Conservation (phyloP, 75 land plant species). For the Ceratopteris richardii region DNA sequence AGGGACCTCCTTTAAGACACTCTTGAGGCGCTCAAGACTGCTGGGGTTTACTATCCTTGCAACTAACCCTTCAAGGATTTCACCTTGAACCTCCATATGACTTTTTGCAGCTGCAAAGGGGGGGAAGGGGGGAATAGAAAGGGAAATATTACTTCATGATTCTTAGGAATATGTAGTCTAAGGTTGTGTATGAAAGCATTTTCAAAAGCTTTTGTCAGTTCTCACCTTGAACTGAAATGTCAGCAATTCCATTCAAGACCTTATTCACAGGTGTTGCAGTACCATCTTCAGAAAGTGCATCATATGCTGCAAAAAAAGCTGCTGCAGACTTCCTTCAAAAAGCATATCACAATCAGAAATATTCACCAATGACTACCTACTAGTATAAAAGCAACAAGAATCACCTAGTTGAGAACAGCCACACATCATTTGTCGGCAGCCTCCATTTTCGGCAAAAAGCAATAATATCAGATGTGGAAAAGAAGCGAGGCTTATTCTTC, state of each 20-base stretch:
- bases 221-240: slow-evolving; percentile 79
- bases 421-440: slow-evolving; percentile 86
- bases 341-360: not conserved
- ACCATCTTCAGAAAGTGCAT: slow-evolving; percentile 95
- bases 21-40: slow-evolving; percentile 52
- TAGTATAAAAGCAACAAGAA: not conserved
- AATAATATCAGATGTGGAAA: slow-evolving; percentile 85
- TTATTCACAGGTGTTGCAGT: slow-evolving; percentile 73
- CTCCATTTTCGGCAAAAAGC: slow-evolving; percentile 94
- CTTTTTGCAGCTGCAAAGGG: slow-evolving; percentile 65
- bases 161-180: too few species aligned
- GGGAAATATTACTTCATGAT: too few species aligned
- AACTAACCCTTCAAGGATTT: slow-evolving; percentile 94
- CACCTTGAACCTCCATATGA: slow-evolving; percentile 87
- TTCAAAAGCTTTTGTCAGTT: too few species aligned
- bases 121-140: too few species aligned
- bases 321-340: slow-evolving; percentile 68
- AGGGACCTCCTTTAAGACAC: slow-evolving; percentile 48
- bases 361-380: not conserved
- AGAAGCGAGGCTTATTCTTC: slow-evolving; percentile 78
- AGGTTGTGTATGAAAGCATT: too few species aligned
- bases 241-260: slow-evolving; percentile 84
- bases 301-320: slow-evolving; percentile 90
- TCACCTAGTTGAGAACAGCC: slow-evolving; percentile 88
- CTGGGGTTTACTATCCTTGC: slow-evolving; percentile 80